A percentile compares a stretch with the other conserved stretches of the same genome.
Conservation (phyloP, 306 rosid species). For the Quercus berberidifolia region DNA sequence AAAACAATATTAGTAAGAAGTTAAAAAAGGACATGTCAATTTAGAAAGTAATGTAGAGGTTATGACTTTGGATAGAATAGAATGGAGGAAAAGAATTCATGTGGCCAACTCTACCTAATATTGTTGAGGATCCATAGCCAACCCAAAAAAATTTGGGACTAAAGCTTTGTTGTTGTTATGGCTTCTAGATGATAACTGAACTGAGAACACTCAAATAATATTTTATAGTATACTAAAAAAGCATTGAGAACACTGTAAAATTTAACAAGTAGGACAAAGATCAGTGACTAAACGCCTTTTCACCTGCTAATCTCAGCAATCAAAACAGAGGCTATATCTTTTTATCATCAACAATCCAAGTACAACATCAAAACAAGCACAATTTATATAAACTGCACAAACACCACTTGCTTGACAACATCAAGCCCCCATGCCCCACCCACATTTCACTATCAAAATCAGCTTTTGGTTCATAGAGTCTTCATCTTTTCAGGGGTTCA, state of each 20-base stretch:
- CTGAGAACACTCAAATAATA: neutral
- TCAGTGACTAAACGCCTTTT: neutral
- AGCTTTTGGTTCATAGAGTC: neutral
- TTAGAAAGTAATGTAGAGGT: too few species aligned
- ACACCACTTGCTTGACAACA: neutral
- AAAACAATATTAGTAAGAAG: too few species aligned
- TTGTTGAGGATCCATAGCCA: too few species aligned
- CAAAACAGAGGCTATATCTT: neutral
- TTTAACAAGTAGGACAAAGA: neutral
- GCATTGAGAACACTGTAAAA: neutral
- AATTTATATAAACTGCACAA: neutral
- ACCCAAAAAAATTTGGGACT: too few species aligned
- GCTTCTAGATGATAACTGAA: neutral
- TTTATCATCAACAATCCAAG: neutral
- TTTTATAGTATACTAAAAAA: neutral
- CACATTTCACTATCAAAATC: neutral
- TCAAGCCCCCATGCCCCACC: neutral
- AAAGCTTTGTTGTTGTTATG: too few species aligned
- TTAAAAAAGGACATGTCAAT: too few species aligned
- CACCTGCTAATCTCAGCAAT: neutral
- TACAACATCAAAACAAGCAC: neutral
- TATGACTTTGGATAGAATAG: too few species aligned
- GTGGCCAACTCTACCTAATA: too few species aligned
- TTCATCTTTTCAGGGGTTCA: neutral
- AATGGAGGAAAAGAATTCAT: too few species aligned